Conservation (phyloP, 495 filamentous ascomycete genomes). For the Neurospora tetrasperma region DNA sequence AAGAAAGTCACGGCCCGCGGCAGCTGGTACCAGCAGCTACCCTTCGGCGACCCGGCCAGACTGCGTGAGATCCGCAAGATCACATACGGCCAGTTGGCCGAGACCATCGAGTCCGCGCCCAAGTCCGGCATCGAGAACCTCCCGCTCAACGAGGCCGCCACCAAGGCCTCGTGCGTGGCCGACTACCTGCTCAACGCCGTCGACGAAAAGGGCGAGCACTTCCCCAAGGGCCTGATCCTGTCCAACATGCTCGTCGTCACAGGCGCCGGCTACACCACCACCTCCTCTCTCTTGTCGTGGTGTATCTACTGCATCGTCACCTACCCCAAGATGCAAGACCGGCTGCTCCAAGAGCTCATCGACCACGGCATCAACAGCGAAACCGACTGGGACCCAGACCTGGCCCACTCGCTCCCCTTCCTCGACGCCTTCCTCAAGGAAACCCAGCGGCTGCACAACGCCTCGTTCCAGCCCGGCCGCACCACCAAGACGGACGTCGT, state of each 20-base stretch:
- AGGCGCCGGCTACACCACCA: constrained; percentile 48
- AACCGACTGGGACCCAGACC: constrained; percentile 31
- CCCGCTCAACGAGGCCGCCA: constrained; percentile 40
- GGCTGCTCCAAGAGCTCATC: constrained; percentile 43
- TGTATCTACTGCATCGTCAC: constrained; percentile 38
- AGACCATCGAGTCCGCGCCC: constrained; percentile 28
- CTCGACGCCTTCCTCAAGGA: constrained; percentile 51
- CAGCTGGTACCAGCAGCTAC: constrained; percentile 40
- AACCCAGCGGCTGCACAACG: constrained; percentile 44
- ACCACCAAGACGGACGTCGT: constrained; percentile 41
- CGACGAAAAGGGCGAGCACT: constrained; percentile 42
- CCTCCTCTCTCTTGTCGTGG: constrained; percentile 42
- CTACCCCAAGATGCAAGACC: constrained; percentile 42
- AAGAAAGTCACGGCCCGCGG: constrained; percentile 41
- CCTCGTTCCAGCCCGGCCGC: constrained; percentile 45
- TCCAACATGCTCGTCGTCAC: constrained; percentile 24
- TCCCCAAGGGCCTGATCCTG: constrained; percentile 25
- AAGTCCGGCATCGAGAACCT: constrained; percentile 29
- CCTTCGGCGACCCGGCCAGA: constrained; percentile 40
- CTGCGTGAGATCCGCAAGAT: constrained; percentile 21
- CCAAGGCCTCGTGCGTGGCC: constrained; percentile 25
- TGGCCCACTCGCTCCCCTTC: constrained; percentile 31
- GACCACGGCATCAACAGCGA: constrained; percentile 30
- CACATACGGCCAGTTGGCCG: constrained; percentile 26
- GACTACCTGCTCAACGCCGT: constrained; percentile 40